Base-by-base conservation (phyloP, 345 rosid genomes). In the Citropsis articulata region DNA sequence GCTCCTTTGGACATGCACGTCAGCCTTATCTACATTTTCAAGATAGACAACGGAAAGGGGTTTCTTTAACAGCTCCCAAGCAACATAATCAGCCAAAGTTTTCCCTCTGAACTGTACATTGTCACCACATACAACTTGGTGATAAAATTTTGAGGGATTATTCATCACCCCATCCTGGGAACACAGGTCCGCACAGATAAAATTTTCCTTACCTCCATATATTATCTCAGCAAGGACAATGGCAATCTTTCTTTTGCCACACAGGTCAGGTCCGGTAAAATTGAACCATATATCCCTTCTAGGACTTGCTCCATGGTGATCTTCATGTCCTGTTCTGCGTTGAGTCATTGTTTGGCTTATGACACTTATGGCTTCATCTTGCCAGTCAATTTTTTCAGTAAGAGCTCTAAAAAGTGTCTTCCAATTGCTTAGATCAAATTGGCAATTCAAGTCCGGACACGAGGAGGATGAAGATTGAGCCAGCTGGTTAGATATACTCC, bases 21-120 rank as follows among this genome's bases (percentile, higher is more conserved):
- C 96, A 12, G 96, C 92, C 81, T 85, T 84, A 68, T 90, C 94
- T 56, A 91, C 80, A 85, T 91, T 89, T 82, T 93, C 96, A 66
- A 93, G 93, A 76, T 90, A 91, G 22, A 91, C 88, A 31, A 93
- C 85, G 35, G 91, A 88, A 35, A 66, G 57, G 14, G 96, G 96
- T 65, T 83, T 93, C 83, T 80, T 89, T 80, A 80, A 75, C 85
- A 93, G 38, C 83, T 90, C 92, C 65, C 67, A 91, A 25, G 91
- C 88, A 75, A 93, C 75, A 76, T 85, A 84, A 82, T 93, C 96
- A 56, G 89, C 89, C 65, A 86, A 76, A 2, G 91, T 91, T 79
- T 89, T 91, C 69, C 98, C 98, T 82, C 98, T 86, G 72, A 84
- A 78, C 67, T 72, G 71, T 56, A 75, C 50, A 70, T 77, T 76